A percentile compares a stretch with the other conserved stretches of the same genome.
Conservation (phyloP, 2,329 filamentous ascomycete species). For the Claviceps humidiphila region DNA sequence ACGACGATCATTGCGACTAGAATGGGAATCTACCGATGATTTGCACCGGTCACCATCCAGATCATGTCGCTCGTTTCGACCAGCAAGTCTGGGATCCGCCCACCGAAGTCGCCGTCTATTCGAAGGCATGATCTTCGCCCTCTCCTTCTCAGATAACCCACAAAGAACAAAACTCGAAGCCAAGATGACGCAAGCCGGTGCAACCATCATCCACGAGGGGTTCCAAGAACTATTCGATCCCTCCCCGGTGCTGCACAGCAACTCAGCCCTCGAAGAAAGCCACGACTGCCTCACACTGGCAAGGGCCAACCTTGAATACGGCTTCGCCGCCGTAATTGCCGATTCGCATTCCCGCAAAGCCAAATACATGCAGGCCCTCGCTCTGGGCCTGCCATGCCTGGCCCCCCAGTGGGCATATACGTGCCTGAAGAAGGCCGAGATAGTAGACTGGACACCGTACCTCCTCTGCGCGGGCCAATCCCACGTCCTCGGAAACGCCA, state of each 20-base stretch:
- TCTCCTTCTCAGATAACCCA: constrained; percentile 48
- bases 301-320: constrained; percentile 36
- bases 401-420: constrained; percentile 68
- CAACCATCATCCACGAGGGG: constrained; percentile 55
- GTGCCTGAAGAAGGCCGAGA: constrained; percentile 46
- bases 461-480: constrained; percentile 78
- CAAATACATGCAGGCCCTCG: constrained; percentile 91
- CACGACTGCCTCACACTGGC: constrained; percentile 37
- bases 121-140: constrained; percentile 71
- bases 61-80: constrained; percentile 14
- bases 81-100: constrained; percentile 13
- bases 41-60: constrained; percentile 27
- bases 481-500: constrained; percentile 58
- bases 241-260: constrained; percentile 20
- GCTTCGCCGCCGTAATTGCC: constrained; percentile 77
- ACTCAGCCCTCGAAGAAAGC: constrained; percentile 17
- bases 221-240: constrained; percentile 70
- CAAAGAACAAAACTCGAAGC: constrained; percentile 37
- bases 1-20: constrained; percentile 16
- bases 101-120: constrained; percentile 39
- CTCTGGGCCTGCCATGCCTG: constrained; percentile 76
- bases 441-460: constrained; percentile 69
- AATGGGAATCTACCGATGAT: constrained; percentile 36
- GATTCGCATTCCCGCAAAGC: constrained; percentile 74
- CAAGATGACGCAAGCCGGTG: constrained; percentile 58